Conservation (phyloP, 2,329 filamentous ascomycete genomes). For the Colletotrichum zoysiae region DNA sequence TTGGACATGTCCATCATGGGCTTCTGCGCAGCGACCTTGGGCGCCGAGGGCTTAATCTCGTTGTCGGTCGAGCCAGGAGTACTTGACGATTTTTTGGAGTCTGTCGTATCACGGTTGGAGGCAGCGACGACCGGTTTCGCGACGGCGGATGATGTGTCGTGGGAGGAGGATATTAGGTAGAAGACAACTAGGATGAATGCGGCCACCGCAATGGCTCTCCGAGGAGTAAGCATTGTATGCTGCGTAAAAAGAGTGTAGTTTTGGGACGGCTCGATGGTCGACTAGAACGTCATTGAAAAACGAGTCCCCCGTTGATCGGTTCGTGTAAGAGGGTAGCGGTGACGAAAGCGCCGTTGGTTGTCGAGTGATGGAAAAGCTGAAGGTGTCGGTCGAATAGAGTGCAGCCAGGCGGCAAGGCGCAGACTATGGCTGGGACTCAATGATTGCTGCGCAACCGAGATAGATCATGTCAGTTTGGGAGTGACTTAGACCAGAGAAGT, state of each 20-base stretch:
- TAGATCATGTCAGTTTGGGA: slow-evolving; percentile 39
- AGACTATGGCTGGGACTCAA: background rate
- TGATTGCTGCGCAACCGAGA: slow-evolving; percentile 30
- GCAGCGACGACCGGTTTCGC: slow-evolving; percentile 45
- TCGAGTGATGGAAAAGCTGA: background rate
- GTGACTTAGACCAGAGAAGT: slow-evolving; percentile 24
- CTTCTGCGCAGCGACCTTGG: slow-evolving; percentile 66
- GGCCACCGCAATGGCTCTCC: slow-evolving; percentile 79
- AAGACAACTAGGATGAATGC: slow-evolving; percentile 76
- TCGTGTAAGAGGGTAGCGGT: slow-evolving; percentile 19
- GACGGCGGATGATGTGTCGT: slow-evolving; percentile 51
- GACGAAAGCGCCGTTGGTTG: slow-evolving; percentile 26
- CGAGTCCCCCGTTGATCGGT: background rate
- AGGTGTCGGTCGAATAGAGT: slow-evolving; percentile 24
- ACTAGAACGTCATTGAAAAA: slow-evolving; percentile 26
- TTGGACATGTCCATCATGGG: slow-evolving; percentile 77
- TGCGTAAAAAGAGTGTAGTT: slow-evolving; percentile 21
- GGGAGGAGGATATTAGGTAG: slow-evolving; percentile 75
- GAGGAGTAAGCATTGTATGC: slow-evolving; percentile 79
- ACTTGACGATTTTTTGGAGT: slow-evolving; percentile 12
- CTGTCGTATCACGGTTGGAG: slow-evolving; percentile 37
- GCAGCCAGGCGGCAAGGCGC: slow-evolving; percentile 12
- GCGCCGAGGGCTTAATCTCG: slow-evolving; percentile 27
- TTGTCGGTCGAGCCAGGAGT: slow-evolving; percentile 8
- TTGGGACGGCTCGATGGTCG: slow-evolving; percentile 1